Evolutionary conservation across 2,329 filamentous ascomycete species (phyloP).

Genomic region (Hypoxylon sp.): DNA sequence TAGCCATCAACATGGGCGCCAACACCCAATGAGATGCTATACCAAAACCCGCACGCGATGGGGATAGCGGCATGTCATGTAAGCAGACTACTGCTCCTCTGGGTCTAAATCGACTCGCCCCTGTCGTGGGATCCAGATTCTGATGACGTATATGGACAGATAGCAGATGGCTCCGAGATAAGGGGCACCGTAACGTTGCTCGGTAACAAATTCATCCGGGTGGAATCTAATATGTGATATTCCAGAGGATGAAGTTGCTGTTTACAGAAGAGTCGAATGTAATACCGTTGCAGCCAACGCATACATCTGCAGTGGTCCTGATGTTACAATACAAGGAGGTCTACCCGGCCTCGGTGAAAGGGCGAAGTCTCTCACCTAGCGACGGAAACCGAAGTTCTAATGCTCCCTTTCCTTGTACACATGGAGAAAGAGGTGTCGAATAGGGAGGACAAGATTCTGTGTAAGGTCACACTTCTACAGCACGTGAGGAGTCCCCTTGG

Average conservation of each 20-base stretch:
- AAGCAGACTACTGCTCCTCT: conserved; percentile 25
- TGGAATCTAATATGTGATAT: conserved; percentile 3
- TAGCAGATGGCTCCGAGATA: conserved; percentile 20
- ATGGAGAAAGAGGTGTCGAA: conserved; percentile 16
- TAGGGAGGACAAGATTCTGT: not conserved
- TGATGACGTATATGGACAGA: conserved; percentile 29
- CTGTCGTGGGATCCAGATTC: conserved; percentile 13
- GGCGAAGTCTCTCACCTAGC: not conserved
- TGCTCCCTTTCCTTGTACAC: conserved; percentile 9
- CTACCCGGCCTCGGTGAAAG: conserved; percentile 2
- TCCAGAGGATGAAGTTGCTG: conserved; percentile 4
- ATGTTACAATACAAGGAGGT: conserved; percentile 16
- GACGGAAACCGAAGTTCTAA: not conserved
- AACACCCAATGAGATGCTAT: conserved; percentile 31
- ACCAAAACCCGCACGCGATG: conserved; percentile 30
- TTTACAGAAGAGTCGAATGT: conserved; percentile 12
- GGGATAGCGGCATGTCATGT: conserved; percentile 31
- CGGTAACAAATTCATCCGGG: conserved; percentile 5
- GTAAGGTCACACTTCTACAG: conserved; percentile 24
- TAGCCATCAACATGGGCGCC: conserved; percentile 31
- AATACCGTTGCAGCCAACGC: conserved; percentile 18
- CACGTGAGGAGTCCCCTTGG: conserved; percentile 21
- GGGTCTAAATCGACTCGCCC: conserved; percentile 29
- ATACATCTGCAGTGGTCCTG: conserved; percentile 13
- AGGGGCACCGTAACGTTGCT: conserved; percentile 33